A percentile compares a stretch with the other conserved stretches of the same genome.
Conservation (phyloP, 306 rosid species). For the Castanea sativa region DNA sequence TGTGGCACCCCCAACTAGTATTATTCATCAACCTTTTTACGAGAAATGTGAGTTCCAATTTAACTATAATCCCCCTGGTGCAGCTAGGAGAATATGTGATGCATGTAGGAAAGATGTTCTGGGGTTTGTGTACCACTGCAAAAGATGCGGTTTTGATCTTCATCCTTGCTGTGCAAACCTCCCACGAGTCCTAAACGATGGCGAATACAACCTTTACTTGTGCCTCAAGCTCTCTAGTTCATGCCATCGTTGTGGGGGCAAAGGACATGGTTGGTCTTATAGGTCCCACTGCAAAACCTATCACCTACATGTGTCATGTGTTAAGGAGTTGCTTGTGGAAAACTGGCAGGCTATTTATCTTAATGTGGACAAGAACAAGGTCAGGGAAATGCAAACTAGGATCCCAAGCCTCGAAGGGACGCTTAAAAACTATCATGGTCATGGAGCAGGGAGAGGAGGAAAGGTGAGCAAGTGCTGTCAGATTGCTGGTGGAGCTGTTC, state of each 20-base stretch:
- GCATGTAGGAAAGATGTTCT: constrained; percentile 40
- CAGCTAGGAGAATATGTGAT: constrained; percentile 37
- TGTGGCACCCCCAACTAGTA: constrained; percentile 13
- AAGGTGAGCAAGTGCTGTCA: constrained; percentile 38
- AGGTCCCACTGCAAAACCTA: constrained; percentile 43
- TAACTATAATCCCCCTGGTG: constrained; percentile 31
- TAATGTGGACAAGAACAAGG: constrained; percentile 45
- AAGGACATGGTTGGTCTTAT: constrained; percentile 51
- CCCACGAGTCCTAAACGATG: constrained; percentile 51
- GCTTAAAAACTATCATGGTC: constrained; percentile 19
- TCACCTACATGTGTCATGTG: constrained; percentile 52
- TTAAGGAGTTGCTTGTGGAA: constrained; percentile 53
- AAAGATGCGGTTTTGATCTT: constrained; percentile 46
- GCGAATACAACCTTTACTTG: constrained; percentile 36
- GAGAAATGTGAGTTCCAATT: constrained; percentile 44
- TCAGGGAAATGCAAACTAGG: constrained; percentile 43
- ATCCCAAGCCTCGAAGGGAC: constrained; percentile 52
- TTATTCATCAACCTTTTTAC: constrained; percentile 40
- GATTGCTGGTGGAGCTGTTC: constrained; percentile 49
- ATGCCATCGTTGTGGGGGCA: constrained; percentile 50
- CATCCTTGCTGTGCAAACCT: constrained; percentile 62
- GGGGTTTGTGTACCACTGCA: constrained; percentile 56
- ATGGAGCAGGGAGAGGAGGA: constrained; percentile 20
- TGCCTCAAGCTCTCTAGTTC: constrained; percentile 34
- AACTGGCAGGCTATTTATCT: constrained; percentile 53